Evolutionary conservation across 257 asterid genomes (phyloP), one percentile per base, ranked within the genome.

Genomic region (Anisodus acutangulus): DNA sequence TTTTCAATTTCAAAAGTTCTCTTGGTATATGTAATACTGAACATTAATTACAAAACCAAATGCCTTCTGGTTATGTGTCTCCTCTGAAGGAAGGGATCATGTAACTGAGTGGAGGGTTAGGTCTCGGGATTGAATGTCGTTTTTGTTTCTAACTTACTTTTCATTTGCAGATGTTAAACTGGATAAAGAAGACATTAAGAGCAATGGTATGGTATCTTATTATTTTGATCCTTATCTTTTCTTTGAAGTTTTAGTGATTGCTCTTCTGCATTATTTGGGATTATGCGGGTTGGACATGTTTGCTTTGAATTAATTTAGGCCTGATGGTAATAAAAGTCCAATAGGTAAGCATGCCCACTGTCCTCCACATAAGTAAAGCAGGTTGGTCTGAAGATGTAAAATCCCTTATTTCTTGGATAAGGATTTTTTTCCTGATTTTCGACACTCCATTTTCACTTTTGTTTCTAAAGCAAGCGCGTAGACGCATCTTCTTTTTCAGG

Each of bases 171-270:
- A 91, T 85, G 86, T 90, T 70, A 89, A 91, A 90, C 89, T 88
- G 86, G 97, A 93, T 82, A 93, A 92, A 84, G 96, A 91, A 86
- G 97, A 92, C 85, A 85, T 86, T 35, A 91, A 90, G 85, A 84
- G 83, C 85, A 85, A 83, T 53, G 92, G 97, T 91, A 92, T 83
- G 86, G n/a, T 80, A 31, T 80, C 87, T 79, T 78, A 63, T 83
- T 39, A 15, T 47, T 62, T 59, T 35, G 79, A 68, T 31, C 49
- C 15, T 71, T 76, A 53, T 76, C 22, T 10, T 51, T 26, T 76
- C 43, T 17, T 76, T 51, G 41, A 26, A 16, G 31, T 51, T 51
- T 58, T 4, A 58, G 64, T 58, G 22, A 17, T 59, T 15, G 43
- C 62, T 51, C 55, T 76, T 51, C 43, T 19, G 39, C 60, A 72